phyloP scores from a whole-genome alignment of 2,329 filamentous ascomycete species.

The Fusarium zealandicum region DNA sequence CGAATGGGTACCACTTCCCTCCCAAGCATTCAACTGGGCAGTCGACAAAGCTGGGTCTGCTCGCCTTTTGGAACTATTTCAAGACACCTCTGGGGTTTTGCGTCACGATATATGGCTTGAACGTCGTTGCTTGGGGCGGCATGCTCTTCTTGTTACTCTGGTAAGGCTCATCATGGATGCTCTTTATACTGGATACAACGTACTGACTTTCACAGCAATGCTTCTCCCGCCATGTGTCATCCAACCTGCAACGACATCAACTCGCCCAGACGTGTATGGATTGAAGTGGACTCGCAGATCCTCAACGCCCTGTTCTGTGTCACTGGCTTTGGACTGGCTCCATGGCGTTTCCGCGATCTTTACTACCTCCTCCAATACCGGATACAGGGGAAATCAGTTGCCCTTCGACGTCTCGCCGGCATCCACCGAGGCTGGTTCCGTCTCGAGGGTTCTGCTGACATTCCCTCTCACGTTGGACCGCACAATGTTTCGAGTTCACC shows the following conservation, averaged over 20 bases:
- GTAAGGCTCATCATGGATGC: conserved; percentile 53
- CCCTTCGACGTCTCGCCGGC: conserved; percentile 73
- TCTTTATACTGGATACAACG: neutral
- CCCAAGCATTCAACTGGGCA: conserved; percentile 67
- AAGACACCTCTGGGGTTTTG: conserved; percentile 78
- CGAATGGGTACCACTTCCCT: conserved; percentile 72
- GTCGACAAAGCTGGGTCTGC: conserved; percentile 63
- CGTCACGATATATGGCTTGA: conserved; percentile 79
- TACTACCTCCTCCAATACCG: conserved; percentile 76
- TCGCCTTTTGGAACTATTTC: conserved; percentile 75
- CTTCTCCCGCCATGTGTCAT: conserved; percentile 72
- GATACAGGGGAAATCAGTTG: conserved; percentile 57
- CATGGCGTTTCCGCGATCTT: conserved; percentile 83
- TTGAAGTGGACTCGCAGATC: conserved; percentile 85
- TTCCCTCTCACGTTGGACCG: conserved; percentile 63
- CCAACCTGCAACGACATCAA: conserved; percentile 74
- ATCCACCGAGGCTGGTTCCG: conserved; percentile 81
- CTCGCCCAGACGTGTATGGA: conserved; percentile 81
- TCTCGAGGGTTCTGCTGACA: conserved; percentile 68
- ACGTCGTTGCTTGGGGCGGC: conserved; percentile 86
- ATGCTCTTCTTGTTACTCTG: conserved; percentile 89
- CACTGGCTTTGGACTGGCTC: conserved; percentile 82
- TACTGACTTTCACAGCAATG: conserved; percentile 33
- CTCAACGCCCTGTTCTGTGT: conserved; percentile 83
- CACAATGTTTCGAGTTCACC: conserved; percentile 56